A percentile compares a stretch with the other conserved stretches of the same genome.
These are phyloP conservation scores for Saturnispora besseyi DNA, from an alignment of 805 yeast genomes.

Conservation along the genomic window DNA sequence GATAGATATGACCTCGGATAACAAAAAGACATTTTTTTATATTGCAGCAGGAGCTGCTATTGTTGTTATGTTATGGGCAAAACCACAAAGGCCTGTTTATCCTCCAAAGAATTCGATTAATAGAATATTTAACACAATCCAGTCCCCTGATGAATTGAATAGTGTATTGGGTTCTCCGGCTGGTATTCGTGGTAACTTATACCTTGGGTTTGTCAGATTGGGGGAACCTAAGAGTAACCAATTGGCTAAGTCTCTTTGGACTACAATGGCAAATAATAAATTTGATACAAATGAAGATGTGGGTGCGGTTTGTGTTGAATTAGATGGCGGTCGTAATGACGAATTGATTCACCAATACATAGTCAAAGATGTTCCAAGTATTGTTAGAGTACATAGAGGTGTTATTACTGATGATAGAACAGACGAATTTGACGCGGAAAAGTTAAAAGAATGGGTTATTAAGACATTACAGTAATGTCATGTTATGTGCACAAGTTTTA, in stretches of 20 bases:
- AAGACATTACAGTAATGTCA: background rate
- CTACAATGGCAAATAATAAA: conserved; percentile 60
- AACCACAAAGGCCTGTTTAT: conserved; percentile 13
- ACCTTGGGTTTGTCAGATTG: conserved; percentile 43
- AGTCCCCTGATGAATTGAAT: conserved; percentile 51
- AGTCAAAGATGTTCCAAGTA: conserved; percentile 47
- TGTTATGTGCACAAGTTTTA: background rate
- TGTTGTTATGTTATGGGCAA: background rate
- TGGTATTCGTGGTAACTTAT: conserved; percentile 9
- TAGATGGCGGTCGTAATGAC: conserved; percentile 29
- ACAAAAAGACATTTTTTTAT: background rate
- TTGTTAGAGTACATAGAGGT: conserved; percentile 60
- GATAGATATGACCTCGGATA: background rate
- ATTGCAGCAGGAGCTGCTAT: conserved; percentile 4
- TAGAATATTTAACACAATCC: conserved; percentile 43
- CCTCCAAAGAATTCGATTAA: conserved; percentile 31
- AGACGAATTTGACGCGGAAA: conserved; percentile 9
- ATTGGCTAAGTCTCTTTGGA: conserved; percentile 53
- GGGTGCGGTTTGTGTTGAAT: conserved; percentile 13
- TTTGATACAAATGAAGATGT: conserved; percentile 48
- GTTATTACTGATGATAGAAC: conserved; percentile 36
- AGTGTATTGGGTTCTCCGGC: conserved; percentile 28
- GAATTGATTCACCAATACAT: conserved; percentile 51
- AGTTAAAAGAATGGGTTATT: conserved; percentile 9
- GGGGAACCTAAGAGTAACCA: conserved; percentile 57